Conservation (phyloP, 176 grass and related monocot species). For the Hordeum marinum region DNA sequence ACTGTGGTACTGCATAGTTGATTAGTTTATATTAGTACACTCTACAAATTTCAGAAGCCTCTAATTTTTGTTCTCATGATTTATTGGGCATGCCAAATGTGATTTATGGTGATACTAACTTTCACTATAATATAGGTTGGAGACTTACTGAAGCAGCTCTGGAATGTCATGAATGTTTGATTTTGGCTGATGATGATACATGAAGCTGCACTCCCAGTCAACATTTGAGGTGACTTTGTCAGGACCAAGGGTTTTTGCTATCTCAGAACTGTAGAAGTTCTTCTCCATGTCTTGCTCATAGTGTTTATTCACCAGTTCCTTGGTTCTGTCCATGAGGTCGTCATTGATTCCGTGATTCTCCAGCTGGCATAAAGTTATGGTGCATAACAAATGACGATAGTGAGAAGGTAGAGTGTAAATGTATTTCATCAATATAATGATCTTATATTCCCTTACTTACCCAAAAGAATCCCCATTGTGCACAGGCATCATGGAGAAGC, state of each 20-base stretch:
- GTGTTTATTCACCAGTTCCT: conserved; percentile 46
- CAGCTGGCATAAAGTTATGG: conserved; percentile 30
- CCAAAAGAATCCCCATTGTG: conserved; percentile 65
- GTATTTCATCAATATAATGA: background rate
- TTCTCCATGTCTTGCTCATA: conserved; percentile 49
- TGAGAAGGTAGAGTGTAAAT: conserved; percentile 18
- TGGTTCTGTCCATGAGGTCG: conserved; percentile 45
- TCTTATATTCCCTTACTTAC: conserved; percentile 31
- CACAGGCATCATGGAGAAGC: conserved; percentile 64
- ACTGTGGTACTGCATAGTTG: conserved; percentile 37
- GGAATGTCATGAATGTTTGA: conserved; percentile 52
- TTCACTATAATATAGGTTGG: background rate
- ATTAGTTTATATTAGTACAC: conserved; percentile 26
- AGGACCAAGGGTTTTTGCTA: conserved; percentile 29
- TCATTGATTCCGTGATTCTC: conserved; percentile 56
- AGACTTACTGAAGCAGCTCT: conserved; percentile 40
- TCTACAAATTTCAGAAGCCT: background rate
- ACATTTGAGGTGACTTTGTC: conserved; percentile 32
- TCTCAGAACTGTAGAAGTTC: conserved; percentile 47
- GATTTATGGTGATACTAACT: background rate
- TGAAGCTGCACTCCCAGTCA: conserved; percentile 78
- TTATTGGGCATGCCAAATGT: background rate
- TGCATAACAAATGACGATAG: background rate
- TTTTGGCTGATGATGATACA: conserved; percentile 63
- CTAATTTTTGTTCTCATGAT: background rate